Evolutionary conservation across 1,284 basidiomycete genomes (phyloP).

Genomic region (Ustilago xerochloae): DNA sequence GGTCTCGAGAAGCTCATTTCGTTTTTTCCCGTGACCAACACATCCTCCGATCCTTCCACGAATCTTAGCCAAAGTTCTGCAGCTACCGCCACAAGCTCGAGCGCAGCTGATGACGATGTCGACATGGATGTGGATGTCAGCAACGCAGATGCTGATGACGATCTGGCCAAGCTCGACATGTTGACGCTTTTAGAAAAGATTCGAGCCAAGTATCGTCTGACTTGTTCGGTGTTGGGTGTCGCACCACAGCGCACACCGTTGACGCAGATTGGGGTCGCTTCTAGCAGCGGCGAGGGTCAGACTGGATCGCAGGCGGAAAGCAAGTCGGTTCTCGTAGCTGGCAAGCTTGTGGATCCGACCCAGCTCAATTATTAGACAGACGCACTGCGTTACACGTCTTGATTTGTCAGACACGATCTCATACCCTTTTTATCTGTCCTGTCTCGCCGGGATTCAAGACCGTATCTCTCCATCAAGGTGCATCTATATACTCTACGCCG

Average conservation of each 20-base stretch:
- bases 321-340: constrained; percentile 43
- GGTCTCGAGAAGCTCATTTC: constrained; percentile 76
- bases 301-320: constrained; percentile 2
- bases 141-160: constrained; percentile 37
- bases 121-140: constrained; percentile 9
- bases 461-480: too few species aligned
- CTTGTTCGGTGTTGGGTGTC: constrained; percentile 85
- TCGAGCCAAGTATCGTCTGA: constrained; percentile 84
- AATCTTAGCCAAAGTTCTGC: constrained; percentile 12
- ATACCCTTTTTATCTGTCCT: too few species aligned
- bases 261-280: constrained; percentile 3
- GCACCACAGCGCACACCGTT: constrained; percentile 70
- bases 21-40: constrained; percentile 75
- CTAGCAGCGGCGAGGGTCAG: neutral
- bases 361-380: constrained; percentile 45
- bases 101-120: constrained; percentile 64
- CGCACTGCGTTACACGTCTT: neutral
- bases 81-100: constrained; percentile 13
- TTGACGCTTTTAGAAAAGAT: constrained; percentile 82
- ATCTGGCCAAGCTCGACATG: constrained; percentile 74
- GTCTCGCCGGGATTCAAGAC: too few species aligned
- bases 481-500: too few species aligned
- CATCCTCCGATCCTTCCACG: constrained; percentile 67
- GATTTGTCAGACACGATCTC: neutral
- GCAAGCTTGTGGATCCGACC: constrained; percentile 47